These are phyloP conservation scores for Mycosphaerelloides madeirae DNA, from an alignment of 2,329 filamentous ascomycete species.

Conservation along the genomic window DNA sequence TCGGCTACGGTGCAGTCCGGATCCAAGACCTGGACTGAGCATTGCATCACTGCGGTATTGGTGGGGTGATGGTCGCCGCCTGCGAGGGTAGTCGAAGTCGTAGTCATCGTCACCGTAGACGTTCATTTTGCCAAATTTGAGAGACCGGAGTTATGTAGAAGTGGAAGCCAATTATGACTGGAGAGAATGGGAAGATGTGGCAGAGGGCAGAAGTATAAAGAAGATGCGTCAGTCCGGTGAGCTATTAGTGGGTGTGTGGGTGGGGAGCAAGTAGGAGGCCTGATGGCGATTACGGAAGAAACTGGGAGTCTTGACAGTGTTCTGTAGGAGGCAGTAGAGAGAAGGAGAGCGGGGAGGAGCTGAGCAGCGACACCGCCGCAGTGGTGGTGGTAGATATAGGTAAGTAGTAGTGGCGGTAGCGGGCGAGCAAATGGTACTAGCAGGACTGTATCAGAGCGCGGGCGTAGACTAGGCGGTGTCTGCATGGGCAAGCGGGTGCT, in stretches of 20 bases:
- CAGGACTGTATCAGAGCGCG: too few relatives aligned
- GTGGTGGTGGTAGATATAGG: too few relatives aligned
- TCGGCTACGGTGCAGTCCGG: slow-evolving; percentile 40
- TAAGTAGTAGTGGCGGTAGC: too few relatives aligned
- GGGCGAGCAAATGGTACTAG: too few relatives aligned
- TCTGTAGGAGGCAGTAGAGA: not conserved
- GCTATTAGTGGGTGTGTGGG: not conserved
- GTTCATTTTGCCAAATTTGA: slow-evolving; percentile 16
- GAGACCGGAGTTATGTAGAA: too few relatives aligned
- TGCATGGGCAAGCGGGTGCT: too few relatives aligned
- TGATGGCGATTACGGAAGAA: slow-evolving; percentile 1
- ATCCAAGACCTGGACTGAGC: slow-evolving; percentile 21
- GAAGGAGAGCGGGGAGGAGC: slow-evolving; percentile 1
- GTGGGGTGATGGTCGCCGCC: slow-evolving; percentile 17
- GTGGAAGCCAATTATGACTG: not conserved
- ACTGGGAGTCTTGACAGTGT: not conserved
- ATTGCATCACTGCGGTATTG: slow-evolving; percentile 19
- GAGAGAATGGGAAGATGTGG: not conserved
- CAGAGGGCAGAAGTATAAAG: slow-evolving; percentile 1
- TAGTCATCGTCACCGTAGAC: slow-evolving; percentile 23
- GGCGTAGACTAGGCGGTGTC: too few relatives aligned
- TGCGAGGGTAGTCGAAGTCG: slow-evolving; percentile 16
- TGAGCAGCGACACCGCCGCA: too few relatives aligned
- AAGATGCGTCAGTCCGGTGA: slow-evolving; percentile 1
- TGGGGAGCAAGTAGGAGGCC: not conserved